Evolutionary conservation across 2,329 filamentous ascomycete genomes (phyloP), one percentile per base, ranked within the genome.

Genomic region (Exutisphaerella laricina): DNA sequence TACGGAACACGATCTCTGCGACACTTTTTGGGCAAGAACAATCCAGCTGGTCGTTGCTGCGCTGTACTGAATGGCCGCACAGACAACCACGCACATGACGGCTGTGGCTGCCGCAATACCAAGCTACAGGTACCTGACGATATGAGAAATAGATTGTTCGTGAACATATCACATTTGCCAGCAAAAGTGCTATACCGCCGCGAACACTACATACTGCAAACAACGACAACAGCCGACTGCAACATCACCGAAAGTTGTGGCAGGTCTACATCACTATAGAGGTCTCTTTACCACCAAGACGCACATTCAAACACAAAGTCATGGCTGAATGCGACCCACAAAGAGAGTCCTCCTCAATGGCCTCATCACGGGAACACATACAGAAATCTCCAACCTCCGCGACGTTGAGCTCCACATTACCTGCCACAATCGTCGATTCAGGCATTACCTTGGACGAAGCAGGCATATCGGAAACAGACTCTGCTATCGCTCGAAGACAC

Each of bases 401-500:
- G n/a, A n/a, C n/a, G n/a, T n/a, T n/a, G n/a, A n/a, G n/a, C n/a
- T n/a, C n/a, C n/a, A n/a, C n/a, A n/a, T n/a, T n/a, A n/a, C n/a
- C n/a, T n/a, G n/a, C n/a, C n/a, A n/a, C 29, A 22, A 28, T 5
- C 29, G 29, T 26, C 12, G 6, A 34, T 14, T 22, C 20, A 29
- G 25, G n/a, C 13, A n/a, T 5, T 7, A 36, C 18, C 17, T 22
- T 31, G 14, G n/a, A 14, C 5, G 29, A 17, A 10, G 26, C n/a
- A n/a, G n/a, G n/a, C n/a, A n/a, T 26, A 6, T 26, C 39, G 39
- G 37, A 21, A 10, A 35, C 20, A 13, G 29, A 22, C 20, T 35
- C 33, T 13, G 29, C 25, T 4, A 9, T 37, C 37, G 29, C 13
- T 23, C 37, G 49, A 13, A 49, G 41, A 35, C 26, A 36, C 34